phyloP scores from a whole-genome alignment of 257 asterid species.

The Salvia hispanica region DNA sequence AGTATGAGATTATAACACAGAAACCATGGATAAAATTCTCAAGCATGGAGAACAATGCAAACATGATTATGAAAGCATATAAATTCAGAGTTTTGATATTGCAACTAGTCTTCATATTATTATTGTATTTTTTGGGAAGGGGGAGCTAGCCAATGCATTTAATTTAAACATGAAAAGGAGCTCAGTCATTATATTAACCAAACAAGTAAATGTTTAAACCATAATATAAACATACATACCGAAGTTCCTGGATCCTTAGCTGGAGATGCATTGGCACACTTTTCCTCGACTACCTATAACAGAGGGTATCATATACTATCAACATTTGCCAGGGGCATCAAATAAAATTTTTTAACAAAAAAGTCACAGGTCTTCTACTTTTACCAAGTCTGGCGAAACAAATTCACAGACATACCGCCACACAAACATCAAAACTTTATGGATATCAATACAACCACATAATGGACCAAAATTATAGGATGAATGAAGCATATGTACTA shows the following conservation, averaged over 20 bases:
- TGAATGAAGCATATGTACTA: constrained; percentile 2
- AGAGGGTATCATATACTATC: constrained; percentile 16
- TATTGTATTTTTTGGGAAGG: neutral
- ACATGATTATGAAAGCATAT: neutral
- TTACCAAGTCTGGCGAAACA: too few relatives aligned
- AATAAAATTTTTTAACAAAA: neutral
- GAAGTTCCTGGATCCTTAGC: constrained; percentile 34
- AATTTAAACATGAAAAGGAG: constrained; percentile 7
- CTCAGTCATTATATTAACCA: constrained; percentile 6
- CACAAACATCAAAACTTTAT: neutral
- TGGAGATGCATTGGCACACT: constrained; percentile 38
- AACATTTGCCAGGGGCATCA: constrained; percentile 5
- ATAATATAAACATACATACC: constrained; percentile 29
- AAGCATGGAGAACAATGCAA: constrained; percentile 1
- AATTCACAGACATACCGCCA: constrained; percentile 1
- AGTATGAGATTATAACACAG: neutral
- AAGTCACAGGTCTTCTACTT: neutral
- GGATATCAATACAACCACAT: neutral
- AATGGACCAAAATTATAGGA: neutral
- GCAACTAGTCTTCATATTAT: neutral
- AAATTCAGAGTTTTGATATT: neutral
- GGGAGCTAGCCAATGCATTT: neutral
- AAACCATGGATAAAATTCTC: neutral
- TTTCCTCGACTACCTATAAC: constrained; percentile 36
- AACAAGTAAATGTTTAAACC: constrained; percentile 3